Evolutionary conservation across 2,329 filamentous ascomycete genomes (phyloP), one percentile per base, ranked within the genome.

Genomic region (Paracoccidioides lutzii): DNA sequence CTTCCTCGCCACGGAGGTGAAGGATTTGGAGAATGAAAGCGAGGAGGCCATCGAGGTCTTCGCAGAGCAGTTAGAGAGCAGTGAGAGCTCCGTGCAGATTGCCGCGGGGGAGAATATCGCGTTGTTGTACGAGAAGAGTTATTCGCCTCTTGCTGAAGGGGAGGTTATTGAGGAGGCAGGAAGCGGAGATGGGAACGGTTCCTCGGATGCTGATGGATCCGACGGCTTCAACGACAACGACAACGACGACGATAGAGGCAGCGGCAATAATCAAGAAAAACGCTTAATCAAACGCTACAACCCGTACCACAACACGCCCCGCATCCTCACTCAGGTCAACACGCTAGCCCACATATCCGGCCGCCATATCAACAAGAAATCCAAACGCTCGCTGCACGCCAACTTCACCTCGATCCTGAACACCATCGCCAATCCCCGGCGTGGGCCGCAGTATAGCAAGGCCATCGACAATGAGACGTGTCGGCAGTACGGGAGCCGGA

Each of bases 21-120:
- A 90, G 3, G 87, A 91, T 63, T 76, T 90, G 45, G 82, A 87
- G 61, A 78, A 80, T 14, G 78, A 83, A 58, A 88, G 85, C 37
- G 83, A 88, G 60, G 73, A 81, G 33, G 85, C 87, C 14, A 80
- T 93, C 63, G 86, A 93, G 54, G 83, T 85, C 1, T 89, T 95
- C 62, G 83, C 88, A 44, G 89, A 95, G 50, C 90, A 95, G 69
- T 83, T 95, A 15, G 83, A 90, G 58, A 89, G 86, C 67, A 77
- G 77, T 37, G 83, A 89, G 57, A 75, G 82, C 0, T 75, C 79
- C 7, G 87, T 95, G 0, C 88, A 93, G 64, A 82, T 88, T 48
- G 82, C 85, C 3, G 85, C 88, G 0, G 88, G 85, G 3, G 81
- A 85, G 65, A 88, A 88, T 67, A 90, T 95, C 57, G 89, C 89